Evolutionary conservation across 2,329 filamentous ascomycete species (phyloP).

Genomic region (Penicillium janthinellum): DNA sequence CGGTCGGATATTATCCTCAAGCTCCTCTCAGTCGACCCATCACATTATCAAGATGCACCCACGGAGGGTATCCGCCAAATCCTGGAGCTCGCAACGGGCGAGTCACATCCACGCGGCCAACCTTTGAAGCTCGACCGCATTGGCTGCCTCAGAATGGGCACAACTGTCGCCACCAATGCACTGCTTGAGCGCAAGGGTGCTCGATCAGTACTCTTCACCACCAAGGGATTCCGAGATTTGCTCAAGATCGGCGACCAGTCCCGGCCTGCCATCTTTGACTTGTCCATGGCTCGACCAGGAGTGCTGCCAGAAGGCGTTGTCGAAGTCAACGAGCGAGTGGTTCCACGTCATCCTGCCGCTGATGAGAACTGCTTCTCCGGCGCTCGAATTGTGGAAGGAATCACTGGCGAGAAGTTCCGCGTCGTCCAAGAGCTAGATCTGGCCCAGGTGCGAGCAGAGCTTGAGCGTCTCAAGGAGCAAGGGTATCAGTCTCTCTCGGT

Average conservation of each 20-base stretch:
- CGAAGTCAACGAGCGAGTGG: slow-evolving; percentile 85
- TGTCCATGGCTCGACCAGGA: slow-evolving; percentile 82
- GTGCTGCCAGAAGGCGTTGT: slow-evolving; percentile 81
- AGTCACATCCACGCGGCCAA: slow-evolving; percentile 38
- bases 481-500: slow-evolving; percentile 81
- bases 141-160: slow-evolving; percentile 79
- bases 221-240: slow-evolving; percentile 83
- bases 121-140: slow-evolving; percentile 40
- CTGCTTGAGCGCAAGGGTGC: slow-evolving; percentile 88
- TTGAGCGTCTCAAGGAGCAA: slow-evolving; percentile 67
- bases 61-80: slow-evolving; percentile 81
- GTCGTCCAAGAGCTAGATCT: slow-evolving; percentile 63
- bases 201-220: slow-evolving; percentile 82
- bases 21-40: slow-evolving; percentile 43
- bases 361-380: slow-evolving; percentile 75
- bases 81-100: slow-evolving; percentile 41
- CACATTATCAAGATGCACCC: slow-evolving; percentile 57
- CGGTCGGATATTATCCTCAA: slow-evolving; percentile 43
- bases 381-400: slow-evolving; percentile 60
- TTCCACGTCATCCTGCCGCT: slow-evolving; percentile 61
- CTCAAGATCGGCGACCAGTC: slow-evolving; percentile 89
- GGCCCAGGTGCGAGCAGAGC: slow-evolving; percentile 57
- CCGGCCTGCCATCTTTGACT: slow-evolving; percentile 84
- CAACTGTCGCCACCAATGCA: slow-evolving; percentile 89
- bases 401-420: slow-evolving; percentile 67